These are phyloP conservation scores for Heimioporus sp. DNA, from an alignment of 768 basidiomycete species.

Conservation along the genomic window DNA sequence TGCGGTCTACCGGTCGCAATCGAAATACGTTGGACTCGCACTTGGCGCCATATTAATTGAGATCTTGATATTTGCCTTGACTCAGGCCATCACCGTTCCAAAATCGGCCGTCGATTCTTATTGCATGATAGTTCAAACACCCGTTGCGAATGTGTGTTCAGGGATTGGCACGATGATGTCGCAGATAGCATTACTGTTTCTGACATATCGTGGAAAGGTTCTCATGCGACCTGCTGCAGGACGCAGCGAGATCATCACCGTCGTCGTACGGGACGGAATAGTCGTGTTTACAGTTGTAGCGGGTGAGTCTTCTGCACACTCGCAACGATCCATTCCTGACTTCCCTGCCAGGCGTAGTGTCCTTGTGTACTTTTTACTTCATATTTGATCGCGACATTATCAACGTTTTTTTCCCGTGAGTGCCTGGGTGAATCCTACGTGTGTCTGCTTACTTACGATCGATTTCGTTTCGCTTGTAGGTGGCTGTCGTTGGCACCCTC, in stretches of 20 bases:
- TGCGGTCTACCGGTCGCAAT: conserved; percentile 12
- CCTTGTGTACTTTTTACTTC: not conserved
- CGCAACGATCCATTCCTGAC: not conserved
- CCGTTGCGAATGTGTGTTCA: not conserved
- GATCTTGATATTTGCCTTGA: not conserved
- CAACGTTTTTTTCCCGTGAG: conserved; percentile 20
- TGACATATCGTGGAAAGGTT: conserved; percentile 16
- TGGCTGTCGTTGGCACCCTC: conserved; percentile 11
- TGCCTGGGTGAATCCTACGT: not conserved
- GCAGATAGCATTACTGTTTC: conserved; percentile 12
- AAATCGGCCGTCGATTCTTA: conserved; percentile 4
- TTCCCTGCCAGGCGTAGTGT: not conserved
- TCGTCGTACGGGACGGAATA: conserved; percentile 19
- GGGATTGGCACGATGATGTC: conserved; percentile 6
- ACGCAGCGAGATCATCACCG: conserved; percentile 9
- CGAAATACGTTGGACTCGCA: not conserved
- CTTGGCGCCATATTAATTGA: conserved; percentile 5
- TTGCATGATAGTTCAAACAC: conserved; percentile 9
- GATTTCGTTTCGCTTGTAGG: conserved; percentile 1
- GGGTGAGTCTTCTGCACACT: conserved; percentile 8
- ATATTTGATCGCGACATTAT: not conserved
- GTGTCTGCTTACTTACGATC: not conserved
- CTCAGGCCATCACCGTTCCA: not conserved
- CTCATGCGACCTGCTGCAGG: conserved; percentile 6
- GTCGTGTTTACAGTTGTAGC: conserved; percentile 5